Conservation (phyloP, 73 alveolate species). For the Stentor coeruleus region DNA sequence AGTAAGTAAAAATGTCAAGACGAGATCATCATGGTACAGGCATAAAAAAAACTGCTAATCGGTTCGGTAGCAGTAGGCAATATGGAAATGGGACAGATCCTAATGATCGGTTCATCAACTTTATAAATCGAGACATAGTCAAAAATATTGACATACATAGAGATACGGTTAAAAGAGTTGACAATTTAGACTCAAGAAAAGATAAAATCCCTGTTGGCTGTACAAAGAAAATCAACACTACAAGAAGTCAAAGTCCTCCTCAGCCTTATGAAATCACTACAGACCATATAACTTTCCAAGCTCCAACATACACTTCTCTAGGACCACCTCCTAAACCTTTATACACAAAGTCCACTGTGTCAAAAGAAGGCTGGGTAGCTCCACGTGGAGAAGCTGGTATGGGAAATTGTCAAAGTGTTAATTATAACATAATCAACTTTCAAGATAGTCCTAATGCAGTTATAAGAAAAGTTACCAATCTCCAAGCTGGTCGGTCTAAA, state of each 20-base stretch:
- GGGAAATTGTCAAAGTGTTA: neutral
- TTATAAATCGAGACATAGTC: constrained; percentile 27
- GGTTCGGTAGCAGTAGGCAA: no score
- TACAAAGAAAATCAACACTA: constrained; percentile 12
- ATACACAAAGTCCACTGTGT: neutral
- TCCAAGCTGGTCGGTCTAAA: constrained; percentile 50
- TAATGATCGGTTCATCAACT: neutral
- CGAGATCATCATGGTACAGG: no score
- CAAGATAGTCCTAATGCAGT: neutral
- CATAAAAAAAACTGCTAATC: no score
- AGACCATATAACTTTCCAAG: neutral
- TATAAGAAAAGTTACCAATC: neutral
- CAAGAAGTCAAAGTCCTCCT: no score
- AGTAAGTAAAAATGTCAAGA: no score
- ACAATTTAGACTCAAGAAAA: neutral
- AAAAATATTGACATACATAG: constrained; percentile 37
- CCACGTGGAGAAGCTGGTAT: neutral
- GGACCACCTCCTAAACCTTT: neutral
- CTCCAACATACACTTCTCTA: neutral
- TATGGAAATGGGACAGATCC: constrained; percentile 34
- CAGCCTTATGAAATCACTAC: neutral
- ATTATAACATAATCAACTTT: neutral
- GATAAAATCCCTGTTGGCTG: constrained; percentile 13
- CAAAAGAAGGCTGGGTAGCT: constrained; percentile 22
- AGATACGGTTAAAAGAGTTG: constrained; percentile 18